Evolutionary conservation across 495 filamentous ascomycete species (phyloP), one percentile per base, ranked within the genome.

Genomic region (Aspergillus carlsbadensis): DNA sequence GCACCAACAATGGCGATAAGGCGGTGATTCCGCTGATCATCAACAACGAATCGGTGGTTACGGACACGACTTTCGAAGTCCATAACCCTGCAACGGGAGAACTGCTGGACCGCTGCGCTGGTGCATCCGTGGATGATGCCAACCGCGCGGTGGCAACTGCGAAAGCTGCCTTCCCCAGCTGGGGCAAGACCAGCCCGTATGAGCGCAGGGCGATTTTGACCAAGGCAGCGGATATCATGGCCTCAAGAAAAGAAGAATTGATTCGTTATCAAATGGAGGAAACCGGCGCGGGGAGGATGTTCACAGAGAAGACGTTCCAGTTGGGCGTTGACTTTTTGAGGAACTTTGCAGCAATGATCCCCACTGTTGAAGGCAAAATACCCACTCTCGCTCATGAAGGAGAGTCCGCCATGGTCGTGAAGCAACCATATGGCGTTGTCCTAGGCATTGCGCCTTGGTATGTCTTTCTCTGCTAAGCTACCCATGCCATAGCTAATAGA

Each of bases 391-490:
- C 67, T 2, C 67, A 84, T 18, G 72, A 81, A n/a, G 80, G 80
- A 6, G 75, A 74, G 36, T 76, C 78, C n/a, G 87, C 87, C 0
- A 76, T 96, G 63, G 72, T 96, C n/a, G 71, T 84, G 45, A 88
- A 86, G 62, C 87, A 95, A 68, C 91, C 91, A 5, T 91, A 84
- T 60, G 91, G 91, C 17, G 90, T 94, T 22, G 72, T 92, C 2
- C 74, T 96, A 13, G 84, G 81, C 26, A 90, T 95, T 70, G 91
- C 90, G 17, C 91, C 92, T 26, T 96, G 92, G 89, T 90, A 77
- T 60, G 71, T 51, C 54, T 8, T 21, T 14, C 35, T 0, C 15
- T 14, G 22, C 21, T 18, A 31, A 15, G 2, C 4, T 10, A 14
- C 3, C 14, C 0, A 10, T 20, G 21, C 49, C 34, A 15, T 35